Conservation (phyloP, 768 basidiomycete species). For the Rhizopogon vinicolor region DNA sequence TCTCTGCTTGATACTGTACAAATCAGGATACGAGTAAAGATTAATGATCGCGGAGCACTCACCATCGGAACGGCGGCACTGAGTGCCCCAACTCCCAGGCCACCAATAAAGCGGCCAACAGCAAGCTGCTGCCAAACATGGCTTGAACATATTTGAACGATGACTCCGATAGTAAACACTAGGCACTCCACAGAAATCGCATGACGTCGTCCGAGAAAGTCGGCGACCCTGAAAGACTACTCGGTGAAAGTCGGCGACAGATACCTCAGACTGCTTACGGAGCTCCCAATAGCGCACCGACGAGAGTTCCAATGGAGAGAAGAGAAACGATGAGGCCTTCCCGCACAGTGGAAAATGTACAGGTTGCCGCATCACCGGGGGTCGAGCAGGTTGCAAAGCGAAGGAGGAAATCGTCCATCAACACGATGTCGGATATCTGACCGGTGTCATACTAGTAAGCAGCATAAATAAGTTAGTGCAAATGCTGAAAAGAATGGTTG, state of each 20-base stretch:
- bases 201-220: constrained; percentile 58
- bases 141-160: constrained; percentile 50
- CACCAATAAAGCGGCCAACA: constrained; percentile 60
- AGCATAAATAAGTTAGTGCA: constrained; percentile 2
- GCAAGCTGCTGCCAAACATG: constrained; percentile 63
- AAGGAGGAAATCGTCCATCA: constrained; percentile 64
- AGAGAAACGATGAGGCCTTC: constrained; percentile 67
- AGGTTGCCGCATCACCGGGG: constrained; percentile 35
- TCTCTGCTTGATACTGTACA: constrained; percentile 61
- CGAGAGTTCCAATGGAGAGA: constrained; percentile 65
- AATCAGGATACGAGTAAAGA: constrained; percentile 4
- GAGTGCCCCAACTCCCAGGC: constrained; percentile 64
- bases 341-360: constrained; percentile 51
- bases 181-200: constrained; percentile 62
- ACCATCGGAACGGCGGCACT: constrained; percentile 67
- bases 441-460: constrained; percentile 59
- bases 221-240: constrained; percentile 42
- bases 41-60: constrained; percentile 2
- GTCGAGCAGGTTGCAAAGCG: constrained; percentile 55
- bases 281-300: constrained; percentile 59
- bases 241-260: not conserved
- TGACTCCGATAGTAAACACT: constrained; percentile 55
- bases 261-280: constrained; percentile 35
- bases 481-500: not conserved
- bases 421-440: constrained; percentile 71